Base-by-base conservation (phyloP, 2,329 filamentous ascomycete genomes). In the Penicillium sp. region DNA sequence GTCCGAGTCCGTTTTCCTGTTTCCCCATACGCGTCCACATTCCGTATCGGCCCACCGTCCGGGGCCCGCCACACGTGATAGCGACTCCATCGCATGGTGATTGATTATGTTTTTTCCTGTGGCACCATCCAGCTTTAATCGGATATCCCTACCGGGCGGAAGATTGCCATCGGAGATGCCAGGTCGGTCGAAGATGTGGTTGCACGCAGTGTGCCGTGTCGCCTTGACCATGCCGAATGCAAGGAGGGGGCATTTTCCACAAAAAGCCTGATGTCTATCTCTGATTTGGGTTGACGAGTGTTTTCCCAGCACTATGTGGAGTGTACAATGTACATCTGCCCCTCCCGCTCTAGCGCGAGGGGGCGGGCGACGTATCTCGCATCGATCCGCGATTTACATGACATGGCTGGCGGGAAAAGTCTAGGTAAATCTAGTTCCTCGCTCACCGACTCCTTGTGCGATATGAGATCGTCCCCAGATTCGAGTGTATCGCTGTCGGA, bases 11-110 rank as follows among this genome's bases (percentile, higher is more conserved):
- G 31, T 31, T 31, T 6, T 31, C 31, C 31, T 31, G 31, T 31
- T 31, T 49, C 50, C 57, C 60, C 54, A 55, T 17, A 57, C 67
- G 7, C 45, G 28, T 34, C 60, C 62, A 63, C 62, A 60, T 63
- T 63, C 60, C 60, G 62, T 45, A 55, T 60, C 54, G 51, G 59
- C 57, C 62, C 62, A 60, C 58, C 31, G 25, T 55, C 53, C 42
- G 42, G 51, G 57, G 31, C 57, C 42, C 38, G 31, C 47, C 6
- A 43, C 54, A 57, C 37, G 54, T 56, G 47, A 56, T 38, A 15
- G 31, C 25, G 43, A 20, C 28, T 37, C 10, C 22, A 58, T 63
- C 58, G 35, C 55, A 61, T 48, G 56, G 41, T 37, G 45, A 41
- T 34, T 17, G 31, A 31, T 14, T 35, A 5, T 6, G 7, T 35